Evolutionary conservation across 768 basidiomycete species (phyloP), one percentile per base, ranked within the genome.

Genomic region (Lactarius indigo): DNA sequence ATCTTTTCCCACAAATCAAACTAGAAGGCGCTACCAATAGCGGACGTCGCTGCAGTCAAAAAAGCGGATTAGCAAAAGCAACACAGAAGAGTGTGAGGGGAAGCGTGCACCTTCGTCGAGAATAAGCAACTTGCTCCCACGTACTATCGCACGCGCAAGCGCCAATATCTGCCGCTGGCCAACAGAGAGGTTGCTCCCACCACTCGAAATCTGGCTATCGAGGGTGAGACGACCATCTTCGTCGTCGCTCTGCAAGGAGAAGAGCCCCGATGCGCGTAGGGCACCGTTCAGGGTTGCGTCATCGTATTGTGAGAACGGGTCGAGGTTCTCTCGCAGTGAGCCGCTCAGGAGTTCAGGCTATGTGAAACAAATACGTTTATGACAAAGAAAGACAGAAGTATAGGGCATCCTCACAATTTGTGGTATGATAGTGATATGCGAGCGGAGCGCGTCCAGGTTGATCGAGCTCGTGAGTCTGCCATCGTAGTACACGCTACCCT

Each of bases 111-210:
- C 81, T 73, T 88, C 86, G 66, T 88, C 86, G 2, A 87, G 74
- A 55, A 87, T 82, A 42, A 86, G 75, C 13, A 87, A 70, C 69
- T 85, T 87, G 72, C 83, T 85, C 56, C 77, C 73, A n/a, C 86
- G 75, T 4, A 87, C 81, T 63, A 87, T 81, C 1, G 86, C 86
- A 33, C 86, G 76, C 0, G 87, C 85, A 0, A 88, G 76, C 0
- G 85, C 85, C 20, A 88, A 74, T n/a, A 88, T 81, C 72, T 87
- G 86, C 17, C 85, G 75, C 70, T 88, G 83, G 6, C 86, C 85
- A 23, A 87, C 79, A 6, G 81, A 83, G 18, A 84, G 72, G 67
- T 83, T 84, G 1, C 75, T 63, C 0, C 82, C 82, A 1, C 80
- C 82, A 31, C 76, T 77, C 3, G 81, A 75, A 39, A 85, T 79